Evolutionary conservation across 768 basidiomycete genomes (phyloP), one percentile per base, ranked within the genome.

Genomic region (Serendipita sp.): DNA sequence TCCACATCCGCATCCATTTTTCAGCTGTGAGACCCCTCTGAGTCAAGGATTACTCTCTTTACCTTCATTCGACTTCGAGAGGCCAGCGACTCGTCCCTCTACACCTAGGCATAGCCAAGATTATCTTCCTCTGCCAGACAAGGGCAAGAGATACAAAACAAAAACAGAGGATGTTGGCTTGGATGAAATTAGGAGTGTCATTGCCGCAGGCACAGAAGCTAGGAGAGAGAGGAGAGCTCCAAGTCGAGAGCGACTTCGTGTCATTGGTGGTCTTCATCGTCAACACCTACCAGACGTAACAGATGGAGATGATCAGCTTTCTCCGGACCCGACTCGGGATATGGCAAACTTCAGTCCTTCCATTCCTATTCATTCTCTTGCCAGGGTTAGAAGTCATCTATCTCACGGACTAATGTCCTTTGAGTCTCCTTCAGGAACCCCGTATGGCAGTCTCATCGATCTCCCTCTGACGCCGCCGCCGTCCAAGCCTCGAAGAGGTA

Each of bases 21-120:
- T 60, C 34, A n/a, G 28, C 8, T 60, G 56, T 36, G 56, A 36
- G 8, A 60, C 56, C 16, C 56, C 56, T 10, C 8, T 60, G 16
- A 35, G 35, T 38, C 18, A 35, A 34, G 56, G 28, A 10, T 35
- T 60, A 8, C 18, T 60, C 28, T 60, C 56, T 4, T 35, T 60
- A 28, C 56, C 56, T 28, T 60, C 56, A 28, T 60, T 60, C 36
- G 28, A 32, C 56, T 60, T 60, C 35, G 56, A 60, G 35, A 10
- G 28, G 10, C 56, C 56, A 23, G 56, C 35, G 5, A 60, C 56
- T 11, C 56, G 56, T n/a, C 56, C 56, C 10, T 60, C 56, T 28
- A 60, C 56, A 38, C 56, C 56, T 8, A 35, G 56, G 28, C 56
- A 60, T 30, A 60, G 56, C 18, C 56, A 60, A 60, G 56, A 60